phyloP scores from a whole-genome alignment of 768 basidiomycete genomes.

The Mycena pura region DNA sequence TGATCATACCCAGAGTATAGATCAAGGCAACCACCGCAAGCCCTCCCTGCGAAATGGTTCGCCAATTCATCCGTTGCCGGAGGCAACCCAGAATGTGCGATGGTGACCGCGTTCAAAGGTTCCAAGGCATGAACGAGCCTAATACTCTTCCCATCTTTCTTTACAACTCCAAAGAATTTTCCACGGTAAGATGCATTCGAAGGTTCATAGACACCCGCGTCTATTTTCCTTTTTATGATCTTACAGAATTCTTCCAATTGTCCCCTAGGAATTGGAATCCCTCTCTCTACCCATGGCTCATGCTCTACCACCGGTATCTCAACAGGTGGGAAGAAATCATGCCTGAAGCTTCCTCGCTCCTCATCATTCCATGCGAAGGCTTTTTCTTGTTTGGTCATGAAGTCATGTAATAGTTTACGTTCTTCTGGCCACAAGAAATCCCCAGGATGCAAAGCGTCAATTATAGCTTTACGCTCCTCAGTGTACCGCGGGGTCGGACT shows the following conservation, averaged over 20 bases:
- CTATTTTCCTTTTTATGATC: conserved; percentile 29
- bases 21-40: conserved; percentile 27
- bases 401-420: conserved; percentile 29
- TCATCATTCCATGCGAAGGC: conserved; percentile 15
- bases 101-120: conserved; percentile 33
- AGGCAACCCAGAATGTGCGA: conserved; percentile 28
- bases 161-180: conserved; percentile 39
- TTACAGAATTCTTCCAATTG: conserved; percentile 22
- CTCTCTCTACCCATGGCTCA: conserved; percentile 28
- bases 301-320: conserved; percentile 31
- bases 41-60: conserved; percentile 19
- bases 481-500: conserved; percentile 24
- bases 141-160: conserved; percentile 31
- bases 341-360: conserved; percentile 6
- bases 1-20: conserved; percentile 36
- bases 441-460: conserved; percentile 24
- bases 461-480: conserved; percentile 22
- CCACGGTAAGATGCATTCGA: conserved; percentile 33
- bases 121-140: conserved; percentile 35
- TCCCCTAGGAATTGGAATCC: conserved; percentile 23
- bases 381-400: conserved; percentile 30
- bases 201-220: conserved; percentile 20
- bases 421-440: conserved; percentile 37
- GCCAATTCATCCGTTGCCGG: conserved; percentile 25
- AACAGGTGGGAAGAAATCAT: conserved; percentile 15